A percentile compares a stretch with the other conserved stretches of the same genome.
phyloP scores from a whole-genome alignment of 495 filamentous ascomycete species.

The Terfezia boudieri region DNA sequence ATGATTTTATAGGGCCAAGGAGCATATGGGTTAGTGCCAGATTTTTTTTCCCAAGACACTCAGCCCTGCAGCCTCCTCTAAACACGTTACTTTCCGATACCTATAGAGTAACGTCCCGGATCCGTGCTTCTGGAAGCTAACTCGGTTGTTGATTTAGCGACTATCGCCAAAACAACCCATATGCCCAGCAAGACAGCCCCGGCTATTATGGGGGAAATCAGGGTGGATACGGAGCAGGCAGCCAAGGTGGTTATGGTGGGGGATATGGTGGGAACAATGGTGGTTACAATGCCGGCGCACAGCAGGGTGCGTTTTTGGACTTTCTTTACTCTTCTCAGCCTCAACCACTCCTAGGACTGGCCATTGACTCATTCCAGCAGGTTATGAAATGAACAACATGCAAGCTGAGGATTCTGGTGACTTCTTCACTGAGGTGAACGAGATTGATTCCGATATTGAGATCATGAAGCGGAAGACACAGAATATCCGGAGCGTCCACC shows the following conservation, averaged over 20 bases:
- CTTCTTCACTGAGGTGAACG: conserved; percentile 57
- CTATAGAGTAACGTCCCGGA: too few species aligned
- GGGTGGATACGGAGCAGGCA: conserved; percentile 6
- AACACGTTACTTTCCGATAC: too few species aligned
- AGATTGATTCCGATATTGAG: conserved; percentile 57
- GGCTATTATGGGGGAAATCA: conserved; percentile 23
- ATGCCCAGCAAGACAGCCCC: conserved; percentile 26
- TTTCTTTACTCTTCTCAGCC: conserved; percentile 3
- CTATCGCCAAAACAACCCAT: conserved; percentile 43
- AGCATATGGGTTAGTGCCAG: not conserved
- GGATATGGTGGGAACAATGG: conserved; percentile 25
- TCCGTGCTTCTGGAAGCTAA: not conserved
- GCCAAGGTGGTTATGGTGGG: conserved; percentile 13
- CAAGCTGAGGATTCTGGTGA: conserved; percentile 26
- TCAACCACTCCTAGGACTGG: not conserved
- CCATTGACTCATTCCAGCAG: conserved; percentile 31
- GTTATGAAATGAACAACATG: conserved; percentile 24
- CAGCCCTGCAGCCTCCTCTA: too few species aligned
- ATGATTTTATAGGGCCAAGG: not conserved
- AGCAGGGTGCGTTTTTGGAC: conserved; percentile 21
- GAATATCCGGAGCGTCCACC: conserved; percentile 35
- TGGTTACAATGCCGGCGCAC: conserved; percentile 24
- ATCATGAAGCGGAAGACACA: conserved; percentile 42
- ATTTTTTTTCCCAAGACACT: too few species aligned
- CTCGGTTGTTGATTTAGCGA: conserved; percentile 15